Evolutionary conservation across 164 flowering plant species (phyloP).

Genomic region (Brasenia schreberi): DNA sequence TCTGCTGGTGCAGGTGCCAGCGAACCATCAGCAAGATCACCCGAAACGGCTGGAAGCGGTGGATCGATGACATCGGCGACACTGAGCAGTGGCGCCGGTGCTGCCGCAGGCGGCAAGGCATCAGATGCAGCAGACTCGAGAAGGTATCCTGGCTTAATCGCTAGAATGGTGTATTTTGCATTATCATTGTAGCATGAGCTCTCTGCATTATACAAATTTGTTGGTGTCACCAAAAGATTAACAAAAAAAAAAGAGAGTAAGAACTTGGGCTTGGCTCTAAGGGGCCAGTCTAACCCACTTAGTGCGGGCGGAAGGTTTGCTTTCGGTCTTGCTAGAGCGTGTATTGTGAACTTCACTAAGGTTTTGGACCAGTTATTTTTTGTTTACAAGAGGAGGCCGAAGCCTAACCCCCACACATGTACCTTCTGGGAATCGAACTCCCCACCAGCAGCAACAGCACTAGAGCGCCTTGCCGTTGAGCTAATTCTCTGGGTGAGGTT

Average conservation of each 20-base stretch:
- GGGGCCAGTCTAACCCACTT: too few relatives aligned
- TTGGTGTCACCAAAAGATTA: neutral
- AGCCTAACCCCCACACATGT: too few relatives aligned
- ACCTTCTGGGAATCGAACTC: too few relatives aligned
- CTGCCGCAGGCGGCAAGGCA: slow-evolving; percentile 28
- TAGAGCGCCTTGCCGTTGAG: too few relatives aligned
- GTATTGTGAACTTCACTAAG: too few relatives aligned
- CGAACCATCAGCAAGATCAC: neutral
- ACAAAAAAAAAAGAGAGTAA: neutral
- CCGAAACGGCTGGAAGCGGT: slow-evolving; percentile 54
- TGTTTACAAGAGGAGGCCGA: too few relatives aligned
- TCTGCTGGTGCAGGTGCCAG: slow-evolving; percentile 9
- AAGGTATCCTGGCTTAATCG: slow-evolving; percentile 27
- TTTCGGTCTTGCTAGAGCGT: too few relatives aligned
- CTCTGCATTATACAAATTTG: slow-evolving; percentile 22
- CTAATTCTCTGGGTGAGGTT: too few relatives aligned
- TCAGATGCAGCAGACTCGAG: slow-evolving; percentile 9
- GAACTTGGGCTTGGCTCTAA: neutral
- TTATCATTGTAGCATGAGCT: slow-evolving; percentile 31
- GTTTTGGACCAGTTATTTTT: too few relatives aligned
- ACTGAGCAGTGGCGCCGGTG: slow-evolving; percentile 35
- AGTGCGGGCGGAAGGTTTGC: too few relatives aligned
- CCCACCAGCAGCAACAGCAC: too few relatives aligned
- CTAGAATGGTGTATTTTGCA: slow-evolving; percentile 14
- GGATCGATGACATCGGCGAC: slow-evolving; percentile 46